Conservation (phyloP, 306 rosid genomes). For the Luffa acutangula region DNA sequence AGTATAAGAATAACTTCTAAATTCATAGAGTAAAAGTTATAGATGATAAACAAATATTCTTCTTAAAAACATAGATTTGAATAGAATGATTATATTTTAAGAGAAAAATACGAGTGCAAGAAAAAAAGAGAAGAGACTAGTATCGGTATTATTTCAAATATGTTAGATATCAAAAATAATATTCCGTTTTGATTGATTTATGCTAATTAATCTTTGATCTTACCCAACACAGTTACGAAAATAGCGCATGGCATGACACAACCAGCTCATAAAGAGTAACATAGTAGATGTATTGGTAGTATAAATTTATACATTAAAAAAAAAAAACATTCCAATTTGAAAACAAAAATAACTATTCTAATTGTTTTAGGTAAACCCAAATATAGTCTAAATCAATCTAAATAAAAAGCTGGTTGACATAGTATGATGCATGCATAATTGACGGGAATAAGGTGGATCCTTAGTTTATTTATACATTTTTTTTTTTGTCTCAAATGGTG, state of each 20-base stretch:
- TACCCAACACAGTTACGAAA: neutral
- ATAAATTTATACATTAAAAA: neutral
- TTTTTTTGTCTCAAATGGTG: neutral
- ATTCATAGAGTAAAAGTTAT: neutral
- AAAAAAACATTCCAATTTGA: neutral
- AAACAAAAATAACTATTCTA: neutral
- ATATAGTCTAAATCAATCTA: neutral
- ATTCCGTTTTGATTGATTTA: neutral
- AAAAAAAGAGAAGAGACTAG: too few species aligned
- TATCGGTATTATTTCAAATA: neutral
- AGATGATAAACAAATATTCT: too few species aligned
- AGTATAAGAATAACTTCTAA: neutral
- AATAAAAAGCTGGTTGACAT: neutral
- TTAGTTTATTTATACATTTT: neutral
- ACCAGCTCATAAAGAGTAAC: neutral
- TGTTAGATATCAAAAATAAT: neutral
- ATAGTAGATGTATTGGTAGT: neutral
- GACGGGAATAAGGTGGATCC: neutral
- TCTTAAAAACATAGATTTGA: too few species aligned
- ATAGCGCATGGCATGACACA: neutral
- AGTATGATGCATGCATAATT: neutral
- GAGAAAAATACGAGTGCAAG: too few species aligned
- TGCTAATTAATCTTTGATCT: neutral
- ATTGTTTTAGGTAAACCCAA: neutral
- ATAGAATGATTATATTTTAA: too few species aligned